A percentile compares a stretch with the other conserved stretches of the same genome.
Evolutionary conservation across 208 protist species (phyloP).

Genomic region (Trypanosoma lewisi): DNA sequence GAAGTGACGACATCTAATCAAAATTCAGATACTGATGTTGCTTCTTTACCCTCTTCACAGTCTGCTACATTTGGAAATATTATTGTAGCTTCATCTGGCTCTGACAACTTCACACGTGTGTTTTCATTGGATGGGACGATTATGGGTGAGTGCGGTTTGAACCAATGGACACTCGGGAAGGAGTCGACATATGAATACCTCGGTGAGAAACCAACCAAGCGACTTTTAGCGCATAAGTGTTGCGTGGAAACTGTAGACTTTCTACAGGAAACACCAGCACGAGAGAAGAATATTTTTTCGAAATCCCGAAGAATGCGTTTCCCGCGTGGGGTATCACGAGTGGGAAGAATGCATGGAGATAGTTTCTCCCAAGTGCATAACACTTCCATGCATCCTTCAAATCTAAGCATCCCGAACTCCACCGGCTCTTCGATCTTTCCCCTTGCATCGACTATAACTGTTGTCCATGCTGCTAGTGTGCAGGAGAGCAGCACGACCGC

Average conservation of each 20-base stretch:
- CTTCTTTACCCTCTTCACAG: neutral
- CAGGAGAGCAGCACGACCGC: neutral
- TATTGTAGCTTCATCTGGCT: slow-evolving; percentile 62
- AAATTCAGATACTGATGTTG: neutral
- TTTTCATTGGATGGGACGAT: slow-evolving; percentile 62
- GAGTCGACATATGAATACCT: slow-evolving; percentile 53
- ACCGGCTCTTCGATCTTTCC: too few relatives aligned
- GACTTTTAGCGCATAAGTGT: slow-evolving; percentile 19
- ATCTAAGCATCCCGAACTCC: neutral
- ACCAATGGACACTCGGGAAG: slow-evolving; percentile 40
- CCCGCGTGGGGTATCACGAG: neutral
- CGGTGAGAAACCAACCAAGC: slow-evolving; percentile 32
- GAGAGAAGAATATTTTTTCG: neutral
- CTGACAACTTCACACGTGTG: slow-evolving; percentile 59
- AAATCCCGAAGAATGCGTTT: neutral
- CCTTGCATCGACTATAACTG: too few relatives aligned
- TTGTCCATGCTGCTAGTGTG: neutral
- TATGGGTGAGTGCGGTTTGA: slow-evolving; percentile 79
- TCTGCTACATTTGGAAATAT: slow-evolving; percentile 15
- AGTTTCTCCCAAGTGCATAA: neutral
- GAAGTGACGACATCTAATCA: neutral
- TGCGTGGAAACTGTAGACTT: slow-evolving; percentile 13
- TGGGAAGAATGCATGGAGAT: neutral
- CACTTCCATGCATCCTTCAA: neutral
- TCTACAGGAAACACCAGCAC: neutral